Evolutionary conservation across 768 basidiomycete genomes (phyloP).

Genomic region (Lyophyllum semitale): DNA sequence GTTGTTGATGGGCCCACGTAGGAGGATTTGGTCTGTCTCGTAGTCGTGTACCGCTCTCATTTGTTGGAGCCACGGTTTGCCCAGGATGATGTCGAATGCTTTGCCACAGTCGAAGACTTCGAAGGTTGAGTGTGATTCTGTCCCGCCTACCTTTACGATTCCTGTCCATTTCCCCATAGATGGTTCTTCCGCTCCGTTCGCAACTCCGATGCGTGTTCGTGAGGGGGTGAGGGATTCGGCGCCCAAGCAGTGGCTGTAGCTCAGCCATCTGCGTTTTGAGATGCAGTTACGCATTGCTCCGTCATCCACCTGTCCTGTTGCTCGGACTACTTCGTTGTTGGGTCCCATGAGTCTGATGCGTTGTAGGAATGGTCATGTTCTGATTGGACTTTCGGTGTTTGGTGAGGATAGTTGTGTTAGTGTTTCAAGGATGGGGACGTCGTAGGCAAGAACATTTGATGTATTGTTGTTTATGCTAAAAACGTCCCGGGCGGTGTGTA

Average conservation of each 20-base stretch:
- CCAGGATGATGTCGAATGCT: slow-evolving; percentile 25
- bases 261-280: background rate
- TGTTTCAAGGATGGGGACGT: background rate
- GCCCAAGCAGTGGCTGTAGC: background rate
- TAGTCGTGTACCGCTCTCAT: slow-evolving; percentile 26
- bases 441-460: background rate
- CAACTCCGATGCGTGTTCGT: slow-evolving; percentile 14
- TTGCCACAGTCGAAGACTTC: slow-evolving; percentile 25
- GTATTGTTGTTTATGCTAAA: background rate
- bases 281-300: background rate
- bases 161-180: background rate
- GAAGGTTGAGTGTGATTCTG: slow-evolving; percentile 6
- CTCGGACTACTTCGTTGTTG: background rate
- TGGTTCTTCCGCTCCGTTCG: slow-evolving; percentile 13
- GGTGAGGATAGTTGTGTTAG: background rate
- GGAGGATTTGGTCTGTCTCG: slow-evolving; percentile 5
- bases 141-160: background rate
- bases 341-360: background rate
- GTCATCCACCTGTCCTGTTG: background rate
- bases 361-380: background rate
- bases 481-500: background rate
- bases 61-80: slow-evolving; percentile 26
- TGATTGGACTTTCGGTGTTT: background rate
- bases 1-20: background rate
- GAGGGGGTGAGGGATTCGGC: background rate